Evolutionary conservation across 2,329 filamentous ascomycete species (phyloP).

Genomic region (Periconia sp.): DNA sequence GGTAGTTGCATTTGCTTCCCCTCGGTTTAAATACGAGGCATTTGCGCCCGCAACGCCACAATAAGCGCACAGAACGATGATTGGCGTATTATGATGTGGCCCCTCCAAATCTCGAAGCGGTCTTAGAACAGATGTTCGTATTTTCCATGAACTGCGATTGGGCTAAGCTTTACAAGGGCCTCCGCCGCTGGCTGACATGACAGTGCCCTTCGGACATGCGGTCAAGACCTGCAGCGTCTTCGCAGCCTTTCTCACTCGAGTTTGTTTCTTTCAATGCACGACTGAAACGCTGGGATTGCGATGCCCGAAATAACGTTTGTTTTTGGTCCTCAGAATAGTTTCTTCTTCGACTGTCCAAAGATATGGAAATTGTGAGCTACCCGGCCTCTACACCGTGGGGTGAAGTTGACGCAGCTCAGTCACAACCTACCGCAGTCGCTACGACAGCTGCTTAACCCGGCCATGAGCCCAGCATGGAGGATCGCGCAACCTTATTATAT

Average conservation of each 20-base stretch:
- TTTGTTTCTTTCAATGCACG: background rate
- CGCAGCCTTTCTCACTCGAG: constrained; percentile 2
- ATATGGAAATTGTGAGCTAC: constrained; percentile 39
- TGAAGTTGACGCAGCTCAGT: constrained; percentile 26
- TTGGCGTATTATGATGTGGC: background rate
- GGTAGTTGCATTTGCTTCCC: no score
- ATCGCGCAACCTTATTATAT: constrained; percentile 38
- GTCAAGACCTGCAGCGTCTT: background rate
- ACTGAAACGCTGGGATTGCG: constrained; percentile 12
- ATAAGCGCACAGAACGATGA: background rate
- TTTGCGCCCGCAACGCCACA: constrained; percentile 2
- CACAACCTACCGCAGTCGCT: constrained; percentile 37
- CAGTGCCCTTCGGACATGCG: background rate
- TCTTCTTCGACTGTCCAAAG: constrained; percentile 41
- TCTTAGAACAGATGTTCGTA: background rate
- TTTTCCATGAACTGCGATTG: background rate
- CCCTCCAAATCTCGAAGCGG: background rate
- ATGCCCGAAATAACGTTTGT: constrained; percentile 40
- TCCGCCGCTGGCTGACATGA: background rate
- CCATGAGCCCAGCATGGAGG: constrained; percentile 35
- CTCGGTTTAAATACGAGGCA: background rate
- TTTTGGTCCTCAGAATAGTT: constrained; percentile 39
- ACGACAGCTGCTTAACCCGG: constrained; percentile 35
- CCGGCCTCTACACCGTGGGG: background rate
- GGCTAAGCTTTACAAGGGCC: background rate